Conservation (phyloP, 2,329 filamentous ascomycete genomes). For the Xylaria multiplex region DNA sequence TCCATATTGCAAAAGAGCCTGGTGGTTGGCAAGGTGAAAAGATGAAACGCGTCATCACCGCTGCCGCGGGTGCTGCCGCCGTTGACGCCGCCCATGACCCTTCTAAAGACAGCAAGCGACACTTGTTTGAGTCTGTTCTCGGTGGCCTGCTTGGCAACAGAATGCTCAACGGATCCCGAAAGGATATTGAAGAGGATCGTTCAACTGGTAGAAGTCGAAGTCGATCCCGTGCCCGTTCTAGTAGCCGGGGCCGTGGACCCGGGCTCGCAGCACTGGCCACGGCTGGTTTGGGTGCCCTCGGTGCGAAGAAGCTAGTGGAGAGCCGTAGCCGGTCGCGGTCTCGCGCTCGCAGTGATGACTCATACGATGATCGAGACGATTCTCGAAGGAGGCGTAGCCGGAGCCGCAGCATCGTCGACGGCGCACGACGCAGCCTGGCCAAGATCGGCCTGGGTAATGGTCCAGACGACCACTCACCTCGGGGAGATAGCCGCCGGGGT, state of each 20-base stretch:
- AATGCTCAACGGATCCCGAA: constrained; percentile 81
- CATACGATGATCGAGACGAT: constrained; percentile 57
- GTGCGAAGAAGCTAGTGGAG: constrained; percentile 68
- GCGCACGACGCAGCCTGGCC: constrained; percentile 68
- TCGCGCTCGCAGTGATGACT: constrained; percentile 60
- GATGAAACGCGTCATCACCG: constrained; percentile 89
- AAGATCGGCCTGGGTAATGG: constrained; percentile 68
- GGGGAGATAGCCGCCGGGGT: constrained; percentile 49
- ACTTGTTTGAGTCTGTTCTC: constrained; percentile 86
- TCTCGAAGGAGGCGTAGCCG: constrained; percentile 60
- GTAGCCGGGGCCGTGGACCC: constrained; percentile 57
- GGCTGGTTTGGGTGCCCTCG: constrained; percentile 68
- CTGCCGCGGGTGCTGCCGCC: constrained; percentile 84
- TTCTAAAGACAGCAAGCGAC: constrained; percentile 79
- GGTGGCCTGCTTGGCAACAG: constrained; percentile 89
- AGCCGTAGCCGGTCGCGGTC: constrained; percentile 64
- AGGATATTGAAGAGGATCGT: constrained; percentile 70
- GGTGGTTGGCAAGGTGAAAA: constrained; percentile 92
- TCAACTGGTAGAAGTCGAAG: constrained; percentile 73
- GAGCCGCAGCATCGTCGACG: constrained; percentile 73
- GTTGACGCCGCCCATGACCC: constrained; percentile 82
- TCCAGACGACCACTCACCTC: constrained; percentile 54
- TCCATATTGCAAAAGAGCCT: constrained; percentile 87
- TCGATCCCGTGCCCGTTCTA: constrained; percentile 71
- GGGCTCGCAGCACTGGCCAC: constrained; percentile 72